phyloP scores from a whole-genome alignment of 176 grass and related monocot species.

The Leersia perrieri region DNA sequence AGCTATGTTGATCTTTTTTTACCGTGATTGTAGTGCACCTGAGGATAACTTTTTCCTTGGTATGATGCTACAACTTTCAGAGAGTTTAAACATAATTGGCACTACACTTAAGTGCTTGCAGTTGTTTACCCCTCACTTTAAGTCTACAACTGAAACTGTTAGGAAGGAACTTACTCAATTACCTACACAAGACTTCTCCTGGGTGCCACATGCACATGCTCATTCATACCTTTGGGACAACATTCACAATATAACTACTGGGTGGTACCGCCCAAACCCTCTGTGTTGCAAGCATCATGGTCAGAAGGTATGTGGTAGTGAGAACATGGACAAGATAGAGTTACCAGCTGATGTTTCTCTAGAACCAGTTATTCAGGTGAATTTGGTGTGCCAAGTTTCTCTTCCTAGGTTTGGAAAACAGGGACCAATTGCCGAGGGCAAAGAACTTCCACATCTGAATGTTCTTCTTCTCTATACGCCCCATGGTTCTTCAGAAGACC shows the following conservation, averaged over 20 bases:
- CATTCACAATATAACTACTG: background rate
- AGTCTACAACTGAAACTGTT: background rate
- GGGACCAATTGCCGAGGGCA: background rate
- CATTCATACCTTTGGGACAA: background rate
- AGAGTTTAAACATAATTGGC: background rate
- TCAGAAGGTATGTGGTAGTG: background rate
- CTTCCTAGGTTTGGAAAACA: background rate
- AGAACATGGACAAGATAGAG: background rate
- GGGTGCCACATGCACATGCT: background rate
- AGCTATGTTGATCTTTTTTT: background rate
- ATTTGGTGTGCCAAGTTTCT: too few relatives aligned
- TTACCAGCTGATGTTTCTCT: background rate
- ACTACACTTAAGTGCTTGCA: background rate
- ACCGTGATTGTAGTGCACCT: background rate
- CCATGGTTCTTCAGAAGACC: background rate
- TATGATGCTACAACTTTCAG: background rate
- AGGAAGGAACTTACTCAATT: background rate
- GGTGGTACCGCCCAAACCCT: constrained; percentile 15
- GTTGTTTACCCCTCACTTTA: constrained; percentile 1
- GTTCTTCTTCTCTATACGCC: background rate
- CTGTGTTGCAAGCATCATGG: constrained; percentile 9
- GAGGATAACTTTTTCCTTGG: background rate
- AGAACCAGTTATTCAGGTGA: background rate
- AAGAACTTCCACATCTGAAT: background rate
- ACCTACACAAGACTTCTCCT: background rate